These are phyloP conservation scores for Kwoniella sp. DNA, from an alignment of 768 basidiomycete genomes.

Conservation along the genomic window DNA sequence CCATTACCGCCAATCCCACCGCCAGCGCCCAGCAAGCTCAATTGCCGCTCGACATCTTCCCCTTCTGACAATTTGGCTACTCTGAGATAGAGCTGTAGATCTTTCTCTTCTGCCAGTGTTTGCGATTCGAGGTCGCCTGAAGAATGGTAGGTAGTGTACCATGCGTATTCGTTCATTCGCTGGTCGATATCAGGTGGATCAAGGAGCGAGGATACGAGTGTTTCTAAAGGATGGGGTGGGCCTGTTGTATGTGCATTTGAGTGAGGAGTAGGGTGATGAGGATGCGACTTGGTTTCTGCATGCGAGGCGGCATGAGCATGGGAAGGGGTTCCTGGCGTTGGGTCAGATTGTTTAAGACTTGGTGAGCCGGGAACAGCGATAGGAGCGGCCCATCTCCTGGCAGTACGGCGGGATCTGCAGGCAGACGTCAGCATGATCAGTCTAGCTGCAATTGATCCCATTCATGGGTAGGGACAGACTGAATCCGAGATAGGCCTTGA, in stretches of 20 bases:
- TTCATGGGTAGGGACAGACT: too few relatives aligned
- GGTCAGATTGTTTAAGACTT: conserved; percentile 4
- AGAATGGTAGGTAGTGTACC: conserved; percentile 50
- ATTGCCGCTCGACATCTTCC: conserved; percentile 25
- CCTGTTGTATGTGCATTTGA: neutral
- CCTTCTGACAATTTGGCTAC: conserved; percentile 40
- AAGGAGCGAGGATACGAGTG: conserved; percentile 62
- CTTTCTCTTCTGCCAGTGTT: conserved; percentile 49
- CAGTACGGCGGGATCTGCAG: conserved; percentile 24
- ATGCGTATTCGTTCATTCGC: conserved; percentile 42
- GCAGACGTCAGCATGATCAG: neutral
- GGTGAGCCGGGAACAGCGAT: conserved; percentile 22
- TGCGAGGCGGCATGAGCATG: neutral
- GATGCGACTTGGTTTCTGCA: neutral
- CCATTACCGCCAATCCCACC: neutral
- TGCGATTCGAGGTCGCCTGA: conserved; percentile 41
- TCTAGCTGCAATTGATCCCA: too few relatives aligned
- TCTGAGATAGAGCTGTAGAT: conserved; percentile 47
- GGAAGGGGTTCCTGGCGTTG: neutral
- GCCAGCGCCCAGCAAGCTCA: neutral
- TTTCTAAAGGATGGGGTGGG: conserved; percentile 61
- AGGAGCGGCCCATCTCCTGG: conserved; percentile 29
- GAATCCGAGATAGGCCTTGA: too few relatives aligned
- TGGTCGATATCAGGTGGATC: conserved; percentile 41
- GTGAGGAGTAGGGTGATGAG: conserved; percentile 2